Evolutionary conservation across 2,329 filamentous ascomycete genomes (phyloP).

Genomic region (Boeremia lycopersici): DNA sequence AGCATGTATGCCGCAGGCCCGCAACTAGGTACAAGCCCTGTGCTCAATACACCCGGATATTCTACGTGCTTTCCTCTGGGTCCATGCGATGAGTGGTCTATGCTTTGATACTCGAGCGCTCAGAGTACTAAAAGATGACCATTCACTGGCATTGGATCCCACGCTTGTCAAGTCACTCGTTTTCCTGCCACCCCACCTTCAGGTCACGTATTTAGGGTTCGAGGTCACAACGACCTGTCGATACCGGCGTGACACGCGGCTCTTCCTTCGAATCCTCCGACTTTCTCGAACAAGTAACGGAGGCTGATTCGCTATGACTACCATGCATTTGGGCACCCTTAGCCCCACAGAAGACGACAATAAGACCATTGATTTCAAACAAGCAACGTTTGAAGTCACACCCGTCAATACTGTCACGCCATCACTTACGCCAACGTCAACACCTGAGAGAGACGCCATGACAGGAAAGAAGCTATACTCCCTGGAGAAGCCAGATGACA

Average conservation of each 20-base stretch:
- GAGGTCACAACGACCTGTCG: slow-evolving; percentile 10
- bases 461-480: slow-evolving; percentile 42
- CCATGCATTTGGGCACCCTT: slow-evolving; percentile 37
- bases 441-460: slow-evolving; percentile 36
- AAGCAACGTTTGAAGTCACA: slow-evolving; percentile 38
- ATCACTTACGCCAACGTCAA: slow-evolving; percentile 34
- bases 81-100: slow-evolving; percentile 34
- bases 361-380: slow-evolving; percentile 41
- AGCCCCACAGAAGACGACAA: slow-evolving; percentile 33
- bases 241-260: slow-evolving; percentile 34
- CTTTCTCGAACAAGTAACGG: slow-evolving; percentile 24
- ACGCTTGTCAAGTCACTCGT: slow-evolving; percentile 22
- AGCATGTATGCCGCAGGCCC: slow-evolving; percentile 40
- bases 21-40: slow-evolving; percentile 46
- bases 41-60: slow-evolving; percentile 47
- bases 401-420: slow-evolving; percentile 34
- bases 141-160: slow-evolving; percentile 34
- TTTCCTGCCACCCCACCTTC: slow-evolving; percentile 16
- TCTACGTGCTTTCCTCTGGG: slow-evolving; percentile 34
- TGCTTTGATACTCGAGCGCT: slow-evolving; percentile 36
- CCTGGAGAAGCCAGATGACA: slow-evolving; percentile 40
- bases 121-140: slow-evolving; percentile 47
- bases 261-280: slow-evolving; percentile 34
- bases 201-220: neutral
- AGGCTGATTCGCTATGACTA: slow-evolving; percentile 38